phyloP scores from a whole-genome alignment of 306 rosid species.

The Rosa persica region DNA sequence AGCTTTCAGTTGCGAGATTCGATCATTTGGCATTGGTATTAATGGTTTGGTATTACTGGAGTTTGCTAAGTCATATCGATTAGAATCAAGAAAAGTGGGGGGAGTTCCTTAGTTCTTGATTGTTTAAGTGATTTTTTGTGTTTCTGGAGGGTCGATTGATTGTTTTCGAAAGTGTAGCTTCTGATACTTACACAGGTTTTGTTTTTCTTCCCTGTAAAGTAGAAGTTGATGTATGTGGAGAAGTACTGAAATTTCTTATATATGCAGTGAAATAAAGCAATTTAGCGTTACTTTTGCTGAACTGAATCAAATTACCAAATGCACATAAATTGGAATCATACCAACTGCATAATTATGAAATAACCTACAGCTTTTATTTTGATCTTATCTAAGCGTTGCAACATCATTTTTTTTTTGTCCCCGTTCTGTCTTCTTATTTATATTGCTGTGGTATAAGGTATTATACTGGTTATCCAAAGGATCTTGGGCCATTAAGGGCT shows the following conservation, averaged over 20 bases:
- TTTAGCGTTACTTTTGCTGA: background rate
- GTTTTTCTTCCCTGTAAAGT: background rate
- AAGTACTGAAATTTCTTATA: background rate
- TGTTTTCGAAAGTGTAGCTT: background rate
- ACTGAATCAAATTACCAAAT: background rate
- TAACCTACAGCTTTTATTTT: background rate
- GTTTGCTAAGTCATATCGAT: too few species aligned
- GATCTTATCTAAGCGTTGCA: background rate
- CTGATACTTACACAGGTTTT: background rate
- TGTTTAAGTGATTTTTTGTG: too few species aligned
- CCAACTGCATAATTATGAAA: background rate
- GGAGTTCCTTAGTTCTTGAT: too few species aligned
- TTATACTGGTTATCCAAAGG: constrained; percentile 85
- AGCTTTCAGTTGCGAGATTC: too few species aligned
- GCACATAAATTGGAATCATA: background rate
- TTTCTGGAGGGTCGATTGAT: too few species aligned
- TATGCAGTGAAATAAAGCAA: background rate
- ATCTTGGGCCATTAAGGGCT: constrained; percentile 79
- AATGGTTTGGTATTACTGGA: too few species aligned
- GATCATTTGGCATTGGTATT: too few species aligned
- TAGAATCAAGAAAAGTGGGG: too few species aligned
- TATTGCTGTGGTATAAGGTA: constrained; percentile 43
- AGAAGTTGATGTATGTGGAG: background rate
- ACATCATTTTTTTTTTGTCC: background rate
- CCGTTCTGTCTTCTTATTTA: background rate